Conservation (phyloP, 345 rosid species). For the Boechera stricta region DNA sequence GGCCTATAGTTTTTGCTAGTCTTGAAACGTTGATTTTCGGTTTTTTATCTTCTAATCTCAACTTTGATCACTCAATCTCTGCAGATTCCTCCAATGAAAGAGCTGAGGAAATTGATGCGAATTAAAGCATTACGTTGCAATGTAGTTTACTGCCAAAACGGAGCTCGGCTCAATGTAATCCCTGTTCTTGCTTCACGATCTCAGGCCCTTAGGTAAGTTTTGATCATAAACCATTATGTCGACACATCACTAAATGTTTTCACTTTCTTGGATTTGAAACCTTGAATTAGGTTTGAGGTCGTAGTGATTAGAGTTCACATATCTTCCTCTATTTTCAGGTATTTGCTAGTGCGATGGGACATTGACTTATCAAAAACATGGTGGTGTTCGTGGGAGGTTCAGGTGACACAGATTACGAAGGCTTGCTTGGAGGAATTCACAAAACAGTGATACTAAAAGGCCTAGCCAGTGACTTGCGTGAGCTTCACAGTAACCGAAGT, state of each 20-base stretch:
- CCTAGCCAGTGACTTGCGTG: conserved; percentile 50
- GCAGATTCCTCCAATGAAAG: conserved; percentile 70
- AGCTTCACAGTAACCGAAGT: conserved; percentile 57
- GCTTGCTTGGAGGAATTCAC: conserved; percentile 72
- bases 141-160: conserved; percentile 66
- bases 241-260: background rate
- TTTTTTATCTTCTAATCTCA: background rate
- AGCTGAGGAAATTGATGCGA: conserved; percentile 70
- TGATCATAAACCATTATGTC: background rate
- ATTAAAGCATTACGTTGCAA: conserved; percentile 76
- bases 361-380: conserved; percentile 55
- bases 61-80: background rate
- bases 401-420: conserved; percentile 83
- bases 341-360: conserved; percentile 73
- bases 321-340: conserved; percentile 51
- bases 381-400: conserved; percentile 72
- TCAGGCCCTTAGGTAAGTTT: conserved; percentile 75
- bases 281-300: background rate
- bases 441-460: conserved; percentile 62
- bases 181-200: conserved; percentile 82
- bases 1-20: background rate
- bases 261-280: conserved; percentile 7
- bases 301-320: background rate
- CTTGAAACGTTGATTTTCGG: background rate
- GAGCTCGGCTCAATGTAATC: conserved; percentile 65